A percentile compares a stretch with the other conserved stretches of the same genome.
Evolutionary conservation across 2,329 filamentous ascomycete species (phyloP).

Genomic region (Colletotrichum abscissum): DNA sequence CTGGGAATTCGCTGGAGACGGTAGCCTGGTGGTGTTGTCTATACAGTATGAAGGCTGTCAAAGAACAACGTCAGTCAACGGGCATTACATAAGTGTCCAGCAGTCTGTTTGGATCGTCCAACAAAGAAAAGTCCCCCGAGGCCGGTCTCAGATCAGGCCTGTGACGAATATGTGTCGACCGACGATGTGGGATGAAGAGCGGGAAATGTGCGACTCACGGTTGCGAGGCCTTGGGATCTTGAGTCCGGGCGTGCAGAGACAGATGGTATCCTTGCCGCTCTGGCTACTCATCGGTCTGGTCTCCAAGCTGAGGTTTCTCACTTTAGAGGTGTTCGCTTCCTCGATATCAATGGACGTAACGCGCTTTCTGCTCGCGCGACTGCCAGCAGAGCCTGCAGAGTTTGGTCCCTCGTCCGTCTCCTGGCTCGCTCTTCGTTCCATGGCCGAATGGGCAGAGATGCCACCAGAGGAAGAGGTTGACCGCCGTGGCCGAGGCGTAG

Average conservation of each 20-base stretch:
- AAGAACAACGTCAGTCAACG: slow-evolving; percentile 44
- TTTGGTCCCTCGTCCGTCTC: slow-evolving; percentile 28
- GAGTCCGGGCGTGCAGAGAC: slow-evolving; percentile 66
- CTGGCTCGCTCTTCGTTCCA: slow-evolving; percentile 37
- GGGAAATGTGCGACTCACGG: slow-evolving; percentile 55
- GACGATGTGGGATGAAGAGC: slow-evolving; percentile 23
- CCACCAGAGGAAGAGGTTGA: slow-evolving; percentile 36
- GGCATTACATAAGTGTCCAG: slow-evolving; percentile 20
- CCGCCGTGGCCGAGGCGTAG: slow-evolving; percentile 32
- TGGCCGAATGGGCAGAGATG: slow-evolving; percentile 33
- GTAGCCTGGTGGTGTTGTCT: slow-evolving; percentile 90
- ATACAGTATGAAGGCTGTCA: slow-evolving; percentile 93
- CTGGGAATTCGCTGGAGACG: slow-evolving; percentile 86
- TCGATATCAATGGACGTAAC: slow-evolving; percentile 57
- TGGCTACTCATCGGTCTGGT: slow-evolving; percentile 45
- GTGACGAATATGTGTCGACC: slow-evolving; percentile 19
- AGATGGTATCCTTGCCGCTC: slow-evolving; percentile 55
- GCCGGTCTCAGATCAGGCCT: slow-evolving; percentile 12
- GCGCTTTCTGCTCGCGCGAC: slow-evolving; percentile 51
- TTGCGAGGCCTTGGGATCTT: slow-evolving; percentile 70
- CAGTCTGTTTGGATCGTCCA: slow-evolving; percentile 23
- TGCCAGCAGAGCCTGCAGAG: slow-evolving; percentile 28
- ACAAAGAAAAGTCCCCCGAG: slow-evolving; percentile 24
- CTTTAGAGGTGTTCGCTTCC: slow-evolving; percentile 53
- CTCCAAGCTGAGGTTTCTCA: slow-evolving; percentile 48